These are phyloP conservation scores for Coemansia sp. DNA, from an alignment of 192 early-diverging fungal species.

Conservation along the genomic window DNA sequence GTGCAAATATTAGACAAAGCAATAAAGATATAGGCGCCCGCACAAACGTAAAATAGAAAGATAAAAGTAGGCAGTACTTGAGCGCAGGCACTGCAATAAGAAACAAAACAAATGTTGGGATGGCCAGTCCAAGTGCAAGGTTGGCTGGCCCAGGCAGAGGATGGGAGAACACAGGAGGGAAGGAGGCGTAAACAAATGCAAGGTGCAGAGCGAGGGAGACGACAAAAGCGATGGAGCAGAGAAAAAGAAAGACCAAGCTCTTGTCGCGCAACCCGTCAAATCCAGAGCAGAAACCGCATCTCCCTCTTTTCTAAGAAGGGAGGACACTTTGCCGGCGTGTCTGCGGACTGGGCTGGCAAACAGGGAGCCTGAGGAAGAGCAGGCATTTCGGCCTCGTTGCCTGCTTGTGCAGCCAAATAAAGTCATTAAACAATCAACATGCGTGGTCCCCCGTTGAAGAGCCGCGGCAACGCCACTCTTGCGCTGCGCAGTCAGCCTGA, in stretches of 20 bases:
- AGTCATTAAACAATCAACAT: neutral
- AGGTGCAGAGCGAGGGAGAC: neutral
- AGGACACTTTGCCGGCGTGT: neutral
- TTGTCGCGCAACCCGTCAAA: too few relatives aligned
- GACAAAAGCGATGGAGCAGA: neutral
- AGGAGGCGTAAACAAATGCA: conserved; percentile 13
- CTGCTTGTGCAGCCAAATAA: neutral
- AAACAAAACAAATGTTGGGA: neutral
- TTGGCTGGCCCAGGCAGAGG: conserved; percentile 1
- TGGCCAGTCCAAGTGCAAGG: conserved; percentile 2
- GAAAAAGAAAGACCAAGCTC: neutral
- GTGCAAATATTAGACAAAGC: neutral
- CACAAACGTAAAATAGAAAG: conserved; percentile 1
- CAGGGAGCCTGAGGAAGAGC: neutral
- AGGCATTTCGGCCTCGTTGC: neutral
- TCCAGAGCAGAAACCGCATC: neutral
- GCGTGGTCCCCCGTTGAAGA: neutral
- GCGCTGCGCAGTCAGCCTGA: neutral
- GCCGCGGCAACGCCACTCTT: conserved; percentile 2
- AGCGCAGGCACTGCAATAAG: neutral
- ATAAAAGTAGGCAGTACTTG: conserved; percentile 3
- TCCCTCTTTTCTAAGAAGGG: neutral
- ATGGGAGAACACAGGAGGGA: conserved; percentile 1
- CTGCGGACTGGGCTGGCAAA: neutral
- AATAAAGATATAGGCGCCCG: neutral